These are phyloP conservation scores for Kuraishia molischiana DNA, from an alignment of 805 yeast species.

Conservation along the genomic window DNA sequence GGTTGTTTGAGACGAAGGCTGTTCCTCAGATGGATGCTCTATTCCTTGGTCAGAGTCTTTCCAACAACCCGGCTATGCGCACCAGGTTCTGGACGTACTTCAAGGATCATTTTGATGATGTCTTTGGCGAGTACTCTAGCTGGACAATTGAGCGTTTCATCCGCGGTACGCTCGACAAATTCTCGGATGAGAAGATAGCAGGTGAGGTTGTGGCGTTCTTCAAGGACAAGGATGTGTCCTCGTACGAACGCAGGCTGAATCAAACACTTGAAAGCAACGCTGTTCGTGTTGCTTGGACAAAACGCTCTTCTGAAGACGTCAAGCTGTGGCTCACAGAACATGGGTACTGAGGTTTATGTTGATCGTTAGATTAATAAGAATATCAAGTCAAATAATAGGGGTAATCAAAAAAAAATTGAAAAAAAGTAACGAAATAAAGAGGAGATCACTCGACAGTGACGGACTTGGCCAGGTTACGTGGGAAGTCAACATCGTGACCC, in stretches of 20 bases:
- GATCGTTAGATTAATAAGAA: neutral
- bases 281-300: slow-evolving; percentile 40
- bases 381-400: neutral
- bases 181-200: slow-evolving; percentile 24
- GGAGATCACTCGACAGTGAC: slow-evolving; percentile 80
- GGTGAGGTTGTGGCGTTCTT: slow-evolving; percentile 34
- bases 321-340: slow-evolving; percentile 28
- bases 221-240: slow-evolving; percentile 33
- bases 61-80: slow-evolving; percentile 34
- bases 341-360: slow-evolving; percentile 4
- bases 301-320: slow-evolving; percentile 32
- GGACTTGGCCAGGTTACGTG: slow-evolving; percentile 95
- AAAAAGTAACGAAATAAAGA: neutral
- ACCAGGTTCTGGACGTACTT: slow-evolving; percentile 38
- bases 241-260: slow-evolving; percentile 46
- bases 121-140: slow-evolving; percentile 28
- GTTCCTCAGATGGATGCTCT: slow-evolving; percentile 54
- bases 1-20: slow-evolving; percentile 28
- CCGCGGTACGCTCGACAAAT: slow-evolving; percentile 21
- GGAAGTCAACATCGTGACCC: slow-evolving; percentile 97
- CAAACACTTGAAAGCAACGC: slow-evolving; percentile 49
- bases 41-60: slow-evolving; percentile 35
- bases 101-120: slow-evolving; percentile 32
- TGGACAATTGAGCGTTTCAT: slow-evolving; percentile 26
- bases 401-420: neutral